phyloP scores from a whole-genome alignment of 1,139 yeast species.

The Pichia sp. region DNA sequence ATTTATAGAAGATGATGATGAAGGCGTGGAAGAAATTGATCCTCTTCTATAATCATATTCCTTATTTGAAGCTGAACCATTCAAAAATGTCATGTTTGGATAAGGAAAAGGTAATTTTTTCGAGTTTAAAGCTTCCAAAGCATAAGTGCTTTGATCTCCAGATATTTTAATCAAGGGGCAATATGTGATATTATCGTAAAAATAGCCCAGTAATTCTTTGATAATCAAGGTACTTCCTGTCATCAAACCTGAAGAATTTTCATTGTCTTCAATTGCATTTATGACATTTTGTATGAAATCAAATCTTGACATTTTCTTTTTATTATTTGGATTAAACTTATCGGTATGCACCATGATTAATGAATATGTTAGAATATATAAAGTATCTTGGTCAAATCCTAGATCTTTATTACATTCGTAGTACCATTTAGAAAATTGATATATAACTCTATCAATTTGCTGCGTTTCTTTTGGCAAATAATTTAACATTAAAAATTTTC shows the following conservation, averaged over 20 bases:
- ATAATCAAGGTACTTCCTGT: constrained; percentile 17
- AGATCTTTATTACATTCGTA: constrained; percentile 34
- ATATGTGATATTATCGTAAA: constrained; percentile 57
- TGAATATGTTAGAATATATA: constrained; percentile 54
- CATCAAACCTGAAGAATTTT: not conserved
- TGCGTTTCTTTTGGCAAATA: constrained; percentile 64
- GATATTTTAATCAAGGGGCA: constrained; percentile 41
- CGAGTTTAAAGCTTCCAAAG: constrained; percentile 17
- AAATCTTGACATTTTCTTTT: constrained; percentile 52
- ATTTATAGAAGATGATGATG: constrained; percentile 1
- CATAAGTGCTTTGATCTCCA: constrained; percentile 20
- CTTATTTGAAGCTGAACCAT: not conserved
- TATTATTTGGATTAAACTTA: constrained; percentile 56
- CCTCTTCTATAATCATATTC: constrained; percentile 4
- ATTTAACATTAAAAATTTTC: constrained; percentile 49
- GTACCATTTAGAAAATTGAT: constrained; percentile 46
- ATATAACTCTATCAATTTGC: constrained; percentile 60
- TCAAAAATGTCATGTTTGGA: constrained; percentile 22
- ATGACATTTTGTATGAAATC: constrained; percentile 50
- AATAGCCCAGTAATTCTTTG: constrained; percentile 42
- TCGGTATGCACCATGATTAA: constrained; percentile 66
- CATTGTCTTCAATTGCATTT: constrained; percentile 37
- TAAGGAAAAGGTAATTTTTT: constrained; percentile 23
- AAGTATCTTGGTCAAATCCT: constrained; percentile 40
- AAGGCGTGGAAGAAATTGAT: not conserved